These are phyloP conservation scores for Lactifluus pinguis DNA, from an alignment of 768 basidiomycete genomes.

Conservation along the genomic window DNA sequence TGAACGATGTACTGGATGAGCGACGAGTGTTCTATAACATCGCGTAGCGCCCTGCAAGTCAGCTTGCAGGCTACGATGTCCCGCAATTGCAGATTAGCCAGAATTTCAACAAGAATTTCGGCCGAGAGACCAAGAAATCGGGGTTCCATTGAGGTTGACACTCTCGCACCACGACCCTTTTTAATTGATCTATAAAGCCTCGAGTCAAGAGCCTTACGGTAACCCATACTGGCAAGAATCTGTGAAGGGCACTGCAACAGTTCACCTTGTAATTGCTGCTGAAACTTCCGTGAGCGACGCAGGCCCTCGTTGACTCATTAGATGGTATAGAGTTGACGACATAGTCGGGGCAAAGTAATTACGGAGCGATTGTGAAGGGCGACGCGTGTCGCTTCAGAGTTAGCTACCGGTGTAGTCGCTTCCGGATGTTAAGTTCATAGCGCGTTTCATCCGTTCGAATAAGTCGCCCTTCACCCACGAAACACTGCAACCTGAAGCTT, in stretches of 20 bases:
- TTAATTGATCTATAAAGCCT: background rate
- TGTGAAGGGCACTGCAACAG: background rate
- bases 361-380: background rate
- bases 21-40: background rate
- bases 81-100: background rate
- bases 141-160: background rate
- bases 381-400: background rate
- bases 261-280: background rate
- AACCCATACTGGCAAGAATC: background rate
- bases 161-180: background rate
- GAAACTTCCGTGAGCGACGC: background rate
- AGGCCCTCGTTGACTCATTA: background rate
- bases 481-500: background rate
- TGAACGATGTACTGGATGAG: background rate
- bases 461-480: background rate
- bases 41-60: background rate
- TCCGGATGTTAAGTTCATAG: background rate
- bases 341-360: background rate
- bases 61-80: background rate
- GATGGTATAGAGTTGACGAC: background rate
- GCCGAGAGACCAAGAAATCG: background rate
- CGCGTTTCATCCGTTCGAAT: background rate
- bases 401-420: background rate
- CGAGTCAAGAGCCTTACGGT: background rate
- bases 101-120: conserved; percentile 6